A percentile compares a stretch with the other conserved stretches of the same genome.
phyloP scores from a whole-genome alignment of 2,329 filamentous ascomycete species.

The Intubia oerlemansii region DNA sequence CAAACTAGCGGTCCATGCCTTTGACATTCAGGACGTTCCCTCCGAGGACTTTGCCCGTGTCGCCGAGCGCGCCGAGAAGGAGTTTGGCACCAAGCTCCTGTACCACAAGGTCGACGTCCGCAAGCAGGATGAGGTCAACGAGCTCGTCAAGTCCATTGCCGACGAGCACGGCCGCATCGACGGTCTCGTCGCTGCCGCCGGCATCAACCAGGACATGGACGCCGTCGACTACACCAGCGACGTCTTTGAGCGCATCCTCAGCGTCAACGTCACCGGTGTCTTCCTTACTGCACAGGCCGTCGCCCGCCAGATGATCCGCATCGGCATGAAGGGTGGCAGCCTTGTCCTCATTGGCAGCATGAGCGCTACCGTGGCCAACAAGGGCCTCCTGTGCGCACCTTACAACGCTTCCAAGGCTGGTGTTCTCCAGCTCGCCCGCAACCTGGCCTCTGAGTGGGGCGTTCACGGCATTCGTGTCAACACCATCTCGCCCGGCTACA shows the following conservation, averaged over 20 bases:
- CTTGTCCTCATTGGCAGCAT: slow-evolving; percentile 50
- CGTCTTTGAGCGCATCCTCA: slow-evolving; percentile 58
- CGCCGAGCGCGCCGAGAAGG: slow-evolving; percentile 37
- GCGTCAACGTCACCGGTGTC: slow-evolving; percentile 69
- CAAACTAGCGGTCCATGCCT: slow-evolving; percentile 26
- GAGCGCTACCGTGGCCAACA: slow-evolving; percentile 45
- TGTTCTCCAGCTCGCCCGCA: slow-evolving; percentile 49
- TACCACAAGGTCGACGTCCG: slow-evolving; percentile 70
- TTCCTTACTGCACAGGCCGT: slow-evolving; percentile 77
- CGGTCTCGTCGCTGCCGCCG: slow-evolving; percentile 49
- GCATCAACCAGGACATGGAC: slow-evolving; percentile 63
- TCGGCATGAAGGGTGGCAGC: slow-evolving; percentile 32
- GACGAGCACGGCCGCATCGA: slow-evolving; percentile 51
- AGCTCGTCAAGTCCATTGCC: slow-evolving; percentile 46
- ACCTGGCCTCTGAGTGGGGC: slow-evolving; percentile 55
- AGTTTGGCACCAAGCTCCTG: slow-evolving; percentile 44
- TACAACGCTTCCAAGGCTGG: slow-evolving; percentile 63
- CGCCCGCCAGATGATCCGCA: slow-evolving; percentile 50
- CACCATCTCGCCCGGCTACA: slow-evolving; percentile 62
- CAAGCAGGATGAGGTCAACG: slow-evolving; percentile 45
- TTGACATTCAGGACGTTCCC: slow-evolving; percentile 39
- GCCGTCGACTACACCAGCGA: slow-evolving; percentile 63
- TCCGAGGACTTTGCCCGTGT: slow-evolving; percentile 38
- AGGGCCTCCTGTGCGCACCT: slow-evolving; percentile 37
- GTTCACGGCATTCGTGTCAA: slow-evolving; percentile 55